These are phyloP conservation scores for Sphaerulina vaccinii DNA, from an alignment of 2,329 filamentous ascomycete genomes.

Conservation along the genomic window DNA sequence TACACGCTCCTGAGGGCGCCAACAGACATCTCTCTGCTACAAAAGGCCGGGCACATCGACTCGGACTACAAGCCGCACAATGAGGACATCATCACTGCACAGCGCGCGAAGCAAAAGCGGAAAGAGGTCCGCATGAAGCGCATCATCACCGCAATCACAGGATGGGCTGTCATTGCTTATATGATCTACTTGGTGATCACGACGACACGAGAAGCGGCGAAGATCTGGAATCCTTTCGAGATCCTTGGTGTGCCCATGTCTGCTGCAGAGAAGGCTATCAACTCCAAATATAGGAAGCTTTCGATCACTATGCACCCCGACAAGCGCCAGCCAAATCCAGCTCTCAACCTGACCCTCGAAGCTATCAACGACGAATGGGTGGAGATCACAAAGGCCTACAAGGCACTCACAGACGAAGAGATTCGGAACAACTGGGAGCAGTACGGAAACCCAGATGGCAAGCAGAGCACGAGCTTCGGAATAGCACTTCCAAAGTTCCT, in stretches of 20 bases:
- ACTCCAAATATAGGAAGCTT: constrained; percentile 82
- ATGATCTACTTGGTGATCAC: constrained; percentile 90
- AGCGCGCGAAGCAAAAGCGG: constrained; percentile 83
- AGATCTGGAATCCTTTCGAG: constrained; percentile 96
- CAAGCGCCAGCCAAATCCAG: constrained; percentile 78
- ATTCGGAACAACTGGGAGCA: constrained; percentile 95
- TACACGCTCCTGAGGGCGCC: constrained; percentile 79
- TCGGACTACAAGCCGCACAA: constrained; percentile 78
- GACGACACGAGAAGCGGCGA: constrained; percentile 67
- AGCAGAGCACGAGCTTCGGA: constrained; percentile 96
- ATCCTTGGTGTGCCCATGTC: constrained; percentile 84
- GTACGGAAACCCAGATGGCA: constrained; percentile 94
- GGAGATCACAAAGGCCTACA: constrained; percentile 96
- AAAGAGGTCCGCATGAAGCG: constrained; percentile 87
- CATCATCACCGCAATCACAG: constrained; percentile 69
- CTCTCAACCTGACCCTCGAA: constrained; percentile 87
- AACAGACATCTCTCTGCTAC: constrained; percentile 67
- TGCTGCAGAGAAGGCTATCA: constrained; percentile 85
- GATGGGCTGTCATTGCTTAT: constrained; percentile 80
- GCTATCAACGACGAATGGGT: constrained; percentile 84
- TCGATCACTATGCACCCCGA: constrained; percentile 89
- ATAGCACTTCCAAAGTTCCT: constrained; percentile 94
- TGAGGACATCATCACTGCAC: constrained; percentile 76
- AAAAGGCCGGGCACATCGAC: constrained; percentile 78
- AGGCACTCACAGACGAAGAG: constrained; percentile 95